Evolutionary conservation across 768 basidiomycete species (phyloP), one percentile per base, ranked within the genome.

Genomic region (Lactarius evosmus): DNA sequence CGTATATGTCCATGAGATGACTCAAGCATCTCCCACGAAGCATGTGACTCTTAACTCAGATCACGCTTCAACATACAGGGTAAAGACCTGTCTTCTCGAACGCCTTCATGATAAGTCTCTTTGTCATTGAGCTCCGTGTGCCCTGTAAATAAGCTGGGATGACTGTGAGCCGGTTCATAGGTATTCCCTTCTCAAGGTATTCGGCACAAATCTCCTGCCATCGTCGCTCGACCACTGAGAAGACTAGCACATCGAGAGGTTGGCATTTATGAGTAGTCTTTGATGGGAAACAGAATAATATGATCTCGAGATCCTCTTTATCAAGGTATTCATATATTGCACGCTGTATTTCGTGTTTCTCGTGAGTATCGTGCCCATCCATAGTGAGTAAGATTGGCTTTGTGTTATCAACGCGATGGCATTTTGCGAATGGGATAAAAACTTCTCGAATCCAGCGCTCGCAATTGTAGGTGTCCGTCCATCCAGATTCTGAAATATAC

Each of bases 121-220:
- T 30, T 1, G 41, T 58, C 0, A 58, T 8, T 0, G 8, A 19
- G 0, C 33, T 12, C 0, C 9, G 9, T 0, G 11, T 32, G 1
- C 29, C 30, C 2, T 22, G 1, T 2, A 58, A 4, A 17, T 58
- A 58, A 9, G 17, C 40, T 1, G 41, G 56, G 12, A 58, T 58
- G 1, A 46, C 14, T 22, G 41, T 46, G 6, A 22, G 25, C 1
- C 19, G 16, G 6, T 58, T 58, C 0, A 58, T 33, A 3, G 8
- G 30, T 1, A 17, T 22, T 3, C 41, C 16, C 2, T 46, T 22
- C 32, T 1, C 22, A 2, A 40, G 6, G 19, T 7, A 7, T 0
- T n/a, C n/a, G 2, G 12, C n/a, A 16, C 41, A 46, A 19, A 46
- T 1, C 0, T 14, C n/a, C 30, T 46, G 8, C 56, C 56, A 58